phyloP scores from a whole-genome alignment of 2,329 filamentous ascomycete genomes.

The Talaromyces sp. region DNA sequence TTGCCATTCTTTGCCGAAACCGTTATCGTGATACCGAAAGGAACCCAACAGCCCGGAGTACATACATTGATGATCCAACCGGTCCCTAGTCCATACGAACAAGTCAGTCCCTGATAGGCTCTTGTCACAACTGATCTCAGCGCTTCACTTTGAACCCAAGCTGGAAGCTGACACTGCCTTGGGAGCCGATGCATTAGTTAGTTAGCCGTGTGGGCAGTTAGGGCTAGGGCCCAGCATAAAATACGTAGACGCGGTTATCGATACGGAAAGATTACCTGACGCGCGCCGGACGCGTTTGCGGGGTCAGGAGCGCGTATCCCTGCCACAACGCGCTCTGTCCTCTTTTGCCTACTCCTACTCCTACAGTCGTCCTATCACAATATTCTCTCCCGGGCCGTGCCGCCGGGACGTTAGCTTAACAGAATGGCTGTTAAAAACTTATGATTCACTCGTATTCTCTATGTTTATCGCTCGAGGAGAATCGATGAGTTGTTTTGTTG shows the following conservation, averaged over 20 bases:
- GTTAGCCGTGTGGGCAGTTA: neutral
- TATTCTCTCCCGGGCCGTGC: neutral
- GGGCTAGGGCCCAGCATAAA: conserved; percentile 2
- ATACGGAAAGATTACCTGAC: conserved; percentile 14
- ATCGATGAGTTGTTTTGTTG: neutral
- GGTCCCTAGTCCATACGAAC: neutral
- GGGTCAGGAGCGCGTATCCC: conserved; percentile 8
- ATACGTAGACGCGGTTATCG: conserved; percentile 9
- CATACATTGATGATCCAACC: neutral
- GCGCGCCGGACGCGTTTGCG: conserved; percentile 12
- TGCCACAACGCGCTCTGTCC: neutral
- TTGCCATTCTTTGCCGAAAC: neutral
- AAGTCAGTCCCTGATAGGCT: neutral
- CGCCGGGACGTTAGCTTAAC: conserved; percentile 1
- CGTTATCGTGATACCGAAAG: neutral
- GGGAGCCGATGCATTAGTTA: conserved; percentile 8
- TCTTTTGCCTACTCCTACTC: neutral
- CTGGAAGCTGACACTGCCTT: neutral
- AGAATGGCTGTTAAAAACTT: neutral
- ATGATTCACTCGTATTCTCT: neutral
- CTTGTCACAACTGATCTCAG: neutral
- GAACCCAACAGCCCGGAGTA: neutral
- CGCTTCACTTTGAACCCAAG: conserved; percentile 9
- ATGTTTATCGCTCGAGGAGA: neutral
- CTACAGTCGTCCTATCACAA: neutral